Percentiles rank a stretch among this genome's conserved stretches.
Conservation (phyloP, 1,284 basidiomycete genomes). For the Ustilago lituana region DNA sequence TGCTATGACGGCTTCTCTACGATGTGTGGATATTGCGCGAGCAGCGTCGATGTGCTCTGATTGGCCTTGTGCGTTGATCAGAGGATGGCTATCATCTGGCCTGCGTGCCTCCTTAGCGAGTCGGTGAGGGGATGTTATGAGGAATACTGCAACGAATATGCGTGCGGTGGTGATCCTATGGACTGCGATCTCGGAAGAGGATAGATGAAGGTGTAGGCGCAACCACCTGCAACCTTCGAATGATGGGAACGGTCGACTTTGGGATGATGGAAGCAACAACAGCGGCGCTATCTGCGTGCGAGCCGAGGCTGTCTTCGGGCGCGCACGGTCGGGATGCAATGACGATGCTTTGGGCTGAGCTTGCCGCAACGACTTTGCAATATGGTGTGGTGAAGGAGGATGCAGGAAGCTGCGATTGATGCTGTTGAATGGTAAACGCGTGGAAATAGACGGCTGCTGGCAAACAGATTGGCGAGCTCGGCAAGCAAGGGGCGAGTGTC, state of each 20-base stretch:
- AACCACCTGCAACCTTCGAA: too few relatives aligned
- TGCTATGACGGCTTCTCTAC: too few relatives aligned
- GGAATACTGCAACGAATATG: background rate
- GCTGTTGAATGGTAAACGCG: background rate
- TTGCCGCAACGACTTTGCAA: too few relatives aligned
- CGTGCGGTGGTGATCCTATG: background rate
- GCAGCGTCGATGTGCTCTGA: background rate
- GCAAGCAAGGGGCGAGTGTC: constrained; percentile 3
- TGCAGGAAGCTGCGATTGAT: background rate
- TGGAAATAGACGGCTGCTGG: too few relatives aligned
- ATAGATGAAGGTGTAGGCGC: background rate
- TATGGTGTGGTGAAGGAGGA: too few relatives aligned
- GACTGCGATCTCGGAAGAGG: too few relatives aligned
- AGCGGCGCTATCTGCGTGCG: too few relatives aligned
- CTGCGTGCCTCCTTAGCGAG: background rate
- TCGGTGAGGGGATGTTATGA: background rate
- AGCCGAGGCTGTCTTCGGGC: too few relatives aligned
- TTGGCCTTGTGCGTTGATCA: background rate
- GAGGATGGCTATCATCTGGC: constrained; percentile 3
- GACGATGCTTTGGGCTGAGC: too few relatives aligned
- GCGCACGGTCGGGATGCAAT: too few relatives aligned
- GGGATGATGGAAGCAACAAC: too few relatives aligned
- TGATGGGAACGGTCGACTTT: too few relatives aligned
- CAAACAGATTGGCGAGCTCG: background rate
- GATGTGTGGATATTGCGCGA: background rate